Evolutionary conservation across 2,329 filamentous ascomycete species (phyloP).

Genomic region (Chrysoporthe puriensis): DNA sequence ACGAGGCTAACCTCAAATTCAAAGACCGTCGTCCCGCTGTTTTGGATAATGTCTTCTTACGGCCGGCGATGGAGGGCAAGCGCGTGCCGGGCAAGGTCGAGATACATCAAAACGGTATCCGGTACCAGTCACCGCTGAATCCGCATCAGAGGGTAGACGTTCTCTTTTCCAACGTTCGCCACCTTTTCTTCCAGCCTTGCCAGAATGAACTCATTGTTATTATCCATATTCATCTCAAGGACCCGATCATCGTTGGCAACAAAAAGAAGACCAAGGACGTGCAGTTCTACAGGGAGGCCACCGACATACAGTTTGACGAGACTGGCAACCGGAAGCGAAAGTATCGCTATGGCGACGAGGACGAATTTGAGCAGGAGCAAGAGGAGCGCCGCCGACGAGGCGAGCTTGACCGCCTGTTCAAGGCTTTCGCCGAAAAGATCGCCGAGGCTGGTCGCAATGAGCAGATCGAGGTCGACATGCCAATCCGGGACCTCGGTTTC

Average conservation of each 20-base stretch:
- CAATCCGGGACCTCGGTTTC: slow-evolving; percentile 95
- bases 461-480: slow-evolving; percentile 91
- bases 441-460: slow-evolving; percentile 92
- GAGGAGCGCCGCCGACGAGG: slow-evolving; percentile 89
- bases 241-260: slow-evolving; percentile 97
- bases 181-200: slow-evolving; percentile 98
- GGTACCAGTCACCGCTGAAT: slow-evolving; percentile 82
- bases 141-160: slow-evolving; percentile 87
- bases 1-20: slow-evolving; percentile 43
- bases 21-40: slow-evolving; percentile 87
- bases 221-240: slow-evolving; percentile 96
- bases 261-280: slow-evolving; percentile 98
- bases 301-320: slow-evolving; percentile 98
- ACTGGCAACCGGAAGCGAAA: slow-evolving; percentile 97
- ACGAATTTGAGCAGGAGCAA: slow-evolving; percentile 98
- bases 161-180: slow-evolving; percentile 97
- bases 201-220: slow-evolving; percentile 96
- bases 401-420: slow-evolving; percentile 95
- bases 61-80: slow-evolving; percentile 94
- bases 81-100: slow-evolving; percentile 94
- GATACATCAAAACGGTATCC: slow-evolving; percentile 98
- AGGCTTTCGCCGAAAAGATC: slow-evolving; percentile 95
- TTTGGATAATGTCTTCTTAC: slow-evolving; percentile 92
- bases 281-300: slow-evolving; percentile 97
- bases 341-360: slow-evolving; percentile 96